A percentile compares a stretch with the other conserved stretches of the same genome.
phyloP scores from a whole-genome alignment of 768 basidiomycete species.

The Rhodotorula sphaerocarpa region DNA sequence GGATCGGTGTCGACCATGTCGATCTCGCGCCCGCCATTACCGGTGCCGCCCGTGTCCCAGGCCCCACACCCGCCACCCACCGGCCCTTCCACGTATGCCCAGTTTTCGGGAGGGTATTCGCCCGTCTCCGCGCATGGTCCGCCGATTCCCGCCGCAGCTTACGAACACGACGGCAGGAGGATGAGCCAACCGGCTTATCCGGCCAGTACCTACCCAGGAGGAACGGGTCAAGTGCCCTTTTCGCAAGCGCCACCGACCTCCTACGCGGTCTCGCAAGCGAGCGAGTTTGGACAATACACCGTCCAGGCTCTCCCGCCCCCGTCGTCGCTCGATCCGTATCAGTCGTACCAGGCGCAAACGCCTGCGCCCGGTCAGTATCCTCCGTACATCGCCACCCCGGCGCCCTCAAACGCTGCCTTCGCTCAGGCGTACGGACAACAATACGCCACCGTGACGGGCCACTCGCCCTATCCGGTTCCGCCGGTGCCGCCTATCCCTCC shows the following conservation, averaged over 20 bases:
- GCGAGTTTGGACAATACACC: constrained; percentile 14
- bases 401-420: background rate
- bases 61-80: background rate
- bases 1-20: constrained; percentile 24
- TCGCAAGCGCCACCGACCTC: too few relatives aligned
- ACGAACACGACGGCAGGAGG: background rate
- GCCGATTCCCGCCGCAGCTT: background rate
- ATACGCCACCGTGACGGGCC: background rate
- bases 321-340: background rate
- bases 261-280: background rate
- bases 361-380: background rate
- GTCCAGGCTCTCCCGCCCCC: background rate
- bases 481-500: background rate
- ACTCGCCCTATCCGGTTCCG: background rate
- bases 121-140: background rate
- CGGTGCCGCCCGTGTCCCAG: background rate
- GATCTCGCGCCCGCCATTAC: constrained; percentile 18
- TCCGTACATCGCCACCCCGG: too few relatives aligned
- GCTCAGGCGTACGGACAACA: background rate
- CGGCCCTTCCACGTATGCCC: background rate
- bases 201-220: background rate
- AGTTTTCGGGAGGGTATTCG: background rate
- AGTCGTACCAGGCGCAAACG: background rate
- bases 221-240: too few relatives aligned
- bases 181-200: background rate